These are phyloP conservation scores for Arthroderma sp. DNA, from an alignment of 2,329 filamentous ascomycete species.

Conservation along the genomic window DNA sequence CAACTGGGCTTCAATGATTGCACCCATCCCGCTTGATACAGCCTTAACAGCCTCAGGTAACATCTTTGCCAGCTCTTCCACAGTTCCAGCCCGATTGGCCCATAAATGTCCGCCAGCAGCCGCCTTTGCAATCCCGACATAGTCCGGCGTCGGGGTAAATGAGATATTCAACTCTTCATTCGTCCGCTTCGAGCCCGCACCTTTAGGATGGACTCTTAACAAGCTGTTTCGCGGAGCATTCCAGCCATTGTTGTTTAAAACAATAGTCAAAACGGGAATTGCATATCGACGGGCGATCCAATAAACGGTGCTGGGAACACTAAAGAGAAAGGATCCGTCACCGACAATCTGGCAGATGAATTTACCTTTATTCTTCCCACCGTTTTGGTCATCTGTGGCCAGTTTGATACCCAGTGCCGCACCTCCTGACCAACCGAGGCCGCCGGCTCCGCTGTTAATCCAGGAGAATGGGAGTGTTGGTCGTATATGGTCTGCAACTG, in stretches of 20 bases:
- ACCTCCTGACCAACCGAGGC: constrained; percentile 69
- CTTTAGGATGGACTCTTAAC: constrained; percentile 52
- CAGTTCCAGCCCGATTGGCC: constrained; percentile 45
- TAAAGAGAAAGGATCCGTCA: constrained; percentile 55
- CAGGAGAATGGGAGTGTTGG: constrained; percentile 55
- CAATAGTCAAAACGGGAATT: constrained; percentile 53
- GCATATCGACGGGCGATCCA: constrained; percentile 55
- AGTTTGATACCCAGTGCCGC: constrained; percentile 65
- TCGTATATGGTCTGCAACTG: constrained; percentile 59
- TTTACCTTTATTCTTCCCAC: constrained; percentile 39
- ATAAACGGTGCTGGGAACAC: constrained; percentile 51
- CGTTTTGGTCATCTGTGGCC: constrained; percentile 42
- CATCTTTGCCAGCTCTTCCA: constrained; percentile 40
- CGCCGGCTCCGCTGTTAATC: constrained; percentile 71
- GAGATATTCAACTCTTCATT: constrained; percentile 55
- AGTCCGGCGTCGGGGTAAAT: constrained; percentile 53
- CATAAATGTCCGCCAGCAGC: constrained; percentile 49
- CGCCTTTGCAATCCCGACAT: constrained; percentile 54
- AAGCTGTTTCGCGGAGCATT: constrained; percentile 51
- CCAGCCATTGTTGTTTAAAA: constrained; percentile 60
- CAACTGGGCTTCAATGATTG: constrained; percentile 49
- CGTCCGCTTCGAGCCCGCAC: constrained; percentile 46
- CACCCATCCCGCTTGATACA: constrained; percentile 44
- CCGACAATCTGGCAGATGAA: constrained; percentile 54
- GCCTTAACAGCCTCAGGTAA: constrained; percentile 46